These are phyloP conservation scores for Moesziomyces sp. DNA, from an alignment of 1,284 basidiomycete genomes.

Conservation along the genomic window DNA sequence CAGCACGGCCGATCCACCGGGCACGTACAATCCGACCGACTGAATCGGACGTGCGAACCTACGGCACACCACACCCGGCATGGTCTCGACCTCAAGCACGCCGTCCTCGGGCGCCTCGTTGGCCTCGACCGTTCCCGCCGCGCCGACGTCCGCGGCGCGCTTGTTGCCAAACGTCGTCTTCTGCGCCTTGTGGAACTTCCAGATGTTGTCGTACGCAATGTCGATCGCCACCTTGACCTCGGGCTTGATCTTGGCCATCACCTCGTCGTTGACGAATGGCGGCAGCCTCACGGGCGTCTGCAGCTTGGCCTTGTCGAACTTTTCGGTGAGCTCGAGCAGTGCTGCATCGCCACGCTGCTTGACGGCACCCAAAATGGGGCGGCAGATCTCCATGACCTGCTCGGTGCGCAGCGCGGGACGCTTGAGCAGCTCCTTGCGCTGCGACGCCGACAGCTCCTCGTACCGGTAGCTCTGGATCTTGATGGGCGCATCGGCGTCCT, in stretches of 20 bases:
- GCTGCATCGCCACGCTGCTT: conserved; percentile 85
- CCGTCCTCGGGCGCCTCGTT: conserved; percentile 73
- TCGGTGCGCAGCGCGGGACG: conserved; percentile 91
- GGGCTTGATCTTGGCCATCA: conserved; percentile 59
- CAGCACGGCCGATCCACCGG: conserved; percentile 94
- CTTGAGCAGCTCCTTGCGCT: conserved; percentile 79
- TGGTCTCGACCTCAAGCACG: conserved; percentile 87
- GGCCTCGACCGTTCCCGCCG: conserved; percentile 8
- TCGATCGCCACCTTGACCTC: conserved; percentile 84
- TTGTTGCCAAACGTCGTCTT: conserved; percentile 66
- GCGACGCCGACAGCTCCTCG: conserved; percentile 70
- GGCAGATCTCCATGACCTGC: conserved; percentile 94
- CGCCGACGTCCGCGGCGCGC: conserved; percentile 70
- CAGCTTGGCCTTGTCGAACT: conserved; percentile 86
- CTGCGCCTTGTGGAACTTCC: conserved; percentile 68
- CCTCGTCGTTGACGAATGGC: conserved; percentile 71
- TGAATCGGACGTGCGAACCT: conserved; percentile 91
- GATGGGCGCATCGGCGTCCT: conserved; percentile 71
- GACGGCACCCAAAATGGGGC: conserved; percentile 91
- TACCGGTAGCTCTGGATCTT: conserved; percentile 59
- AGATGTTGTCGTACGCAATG: conserved; percentile 89
- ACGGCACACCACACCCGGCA: conserved; percentile 82
- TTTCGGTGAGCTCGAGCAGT: conserved; percentile 87
- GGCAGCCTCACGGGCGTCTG: conserved; percentile 69
- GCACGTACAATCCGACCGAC: conserved; percentile 95